Evolutionary conservation across 164 flowering plant species (phyloP), one percentile per base, ranked within the genome.

Genomic region (Malania oleifera): DNA sequence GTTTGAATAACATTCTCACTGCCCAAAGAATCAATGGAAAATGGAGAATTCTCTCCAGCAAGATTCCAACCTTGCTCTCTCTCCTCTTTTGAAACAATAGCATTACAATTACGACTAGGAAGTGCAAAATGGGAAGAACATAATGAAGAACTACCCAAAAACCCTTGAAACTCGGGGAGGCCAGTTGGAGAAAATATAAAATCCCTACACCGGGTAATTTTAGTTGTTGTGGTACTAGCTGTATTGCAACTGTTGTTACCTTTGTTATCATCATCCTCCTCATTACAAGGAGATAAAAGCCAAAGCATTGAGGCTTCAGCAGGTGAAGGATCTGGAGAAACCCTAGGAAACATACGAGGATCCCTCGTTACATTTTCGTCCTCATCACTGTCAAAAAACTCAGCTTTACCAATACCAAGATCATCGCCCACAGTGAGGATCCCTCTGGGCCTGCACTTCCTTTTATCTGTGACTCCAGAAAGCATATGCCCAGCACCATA

Each of bases 371-470:
- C 67, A 55, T 27, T 47, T 13, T 48, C 69, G 61, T 55, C 57
- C 2, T 55, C 46, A 57, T 49, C 59, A 52, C 34, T 35, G 37
- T 39, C 17, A 47, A 70, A 58, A 60, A 53, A 59, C 49, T 67
- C 69, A 26, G 41, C 23, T 46, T 70, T 65, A 38, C 45, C 66
- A 60, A 61, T 56, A 25, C 69, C 75, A 23, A 57, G 24, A 64
- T 69, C 67, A 35, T 65, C 81, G 35, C 75, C 82, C 13, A 80
- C 80, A 51, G 76, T 70, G 15, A 91, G 82, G 7, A 87, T 61
- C 45, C 96, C 96, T 70, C 82, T 87, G 49, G 95, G 78, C 66
- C 81, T 82, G 65, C 96, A 92, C 65, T 92, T 92, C 59, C 95
- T 75, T 63, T 73, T 92, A 65, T 89, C 96, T 26, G 76, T 56